These are phyloP conservation scores for Eucalyptus microcorys DNA, from an alignment of 345 rosid species.

Conservation along the genomic window DNA sequence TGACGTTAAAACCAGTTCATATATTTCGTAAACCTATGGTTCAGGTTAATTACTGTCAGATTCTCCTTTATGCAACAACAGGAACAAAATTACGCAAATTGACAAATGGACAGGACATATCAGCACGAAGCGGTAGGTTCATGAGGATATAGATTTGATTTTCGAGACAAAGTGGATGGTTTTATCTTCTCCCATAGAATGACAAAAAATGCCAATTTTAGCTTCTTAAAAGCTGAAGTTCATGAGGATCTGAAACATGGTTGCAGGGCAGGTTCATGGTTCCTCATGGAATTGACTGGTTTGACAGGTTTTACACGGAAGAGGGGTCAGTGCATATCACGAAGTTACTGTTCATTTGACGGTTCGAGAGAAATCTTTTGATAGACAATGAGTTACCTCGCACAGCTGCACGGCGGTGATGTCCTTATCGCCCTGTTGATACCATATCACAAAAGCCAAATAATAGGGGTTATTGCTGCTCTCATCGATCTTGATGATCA, in stretches of 20 bases:
- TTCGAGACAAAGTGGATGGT: neutral
- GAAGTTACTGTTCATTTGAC: neutral
- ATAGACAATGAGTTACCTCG: conserved; percentile 22
- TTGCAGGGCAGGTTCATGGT: neutral
- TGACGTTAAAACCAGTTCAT: neutral
- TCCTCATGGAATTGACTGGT: neutral
- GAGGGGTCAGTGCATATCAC: neutral
- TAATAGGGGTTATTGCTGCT: conserved; percentile 54
- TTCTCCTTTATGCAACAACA: neutral
- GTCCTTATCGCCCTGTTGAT: conserved; percentile 58
- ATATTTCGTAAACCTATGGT: neutral
- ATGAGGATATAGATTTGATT: neutral
- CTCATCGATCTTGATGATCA: conserved; percentile 60
- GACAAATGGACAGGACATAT: neutral
- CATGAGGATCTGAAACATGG: neutral
- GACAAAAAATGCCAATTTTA: neutral
- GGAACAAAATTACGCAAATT: neutral
- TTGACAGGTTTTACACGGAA: neutral
- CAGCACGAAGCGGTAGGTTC: neutral
- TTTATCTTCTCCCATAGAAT: neutral
- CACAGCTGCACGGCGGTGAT: conserved; percentile 68
- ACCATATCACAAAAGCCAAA: conserved; percentile 47
- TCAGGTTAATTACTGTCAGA: neutral
- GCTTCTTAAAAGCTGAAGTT: neutral
- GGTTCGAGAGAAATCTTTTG: neutral